These are phyloP conservation scores for Royoungia palumana DNA, from an alignment of 768 basidiomycete genomes.

Conservation along the genomic window DNA sequence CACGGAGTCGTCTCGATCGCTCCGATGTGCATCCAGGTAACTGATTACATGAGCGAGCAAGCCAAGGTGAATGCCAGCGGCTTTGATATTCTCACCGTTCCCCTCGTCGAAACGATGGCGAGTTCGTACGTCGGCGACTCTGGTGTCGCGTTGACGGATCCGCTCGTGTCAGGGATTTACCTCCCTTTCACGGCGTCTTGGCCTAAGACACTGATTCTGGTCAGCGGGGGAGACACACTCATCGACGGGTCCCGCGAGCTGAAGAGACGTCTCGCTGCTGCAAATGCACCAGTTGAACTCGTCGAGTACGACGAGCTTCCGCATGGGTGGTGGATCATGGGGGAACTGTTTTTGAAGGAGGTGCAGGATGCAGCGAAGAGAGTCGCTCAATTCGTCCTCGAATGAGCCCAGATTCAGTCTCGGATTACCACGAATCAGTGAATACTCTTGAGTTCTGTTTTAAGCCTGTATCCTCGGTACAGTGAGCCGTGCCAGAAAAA, in stretches of 20 bases:
- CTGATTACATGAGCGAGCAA: background rate
- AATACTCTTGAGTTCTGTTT: too few species aligned
- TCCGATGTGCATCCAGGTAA: slow-evolving; percentile 31
- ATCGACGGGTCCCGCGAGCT: slow-evolving; percentile 12
- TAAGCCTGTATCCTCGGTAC: too few species aligned
- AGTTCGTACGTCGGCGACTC: slow-evolving; percentile 14
- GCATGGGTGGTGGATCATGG: slow-evolving; percentile 24
- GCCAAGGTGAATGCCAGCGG: background rate
- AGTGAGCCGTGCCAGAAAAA: too few species aligned
- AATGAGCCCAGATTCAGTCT: background rate
- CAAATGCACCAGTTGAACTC: slow-evolving; percentile 14
- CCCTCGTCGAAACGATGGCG: fast-evolving
- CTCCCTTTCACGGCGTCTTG: slow-evolving; percentile 18
- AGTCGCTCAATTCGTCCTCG: slow-evolving; percentile 7
- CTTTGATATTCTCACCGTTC: background rate
- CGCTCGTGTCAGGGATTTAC: slow-evolving; percentile 15
- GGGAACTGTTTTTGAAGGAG: slow-evolving; percentile 11
- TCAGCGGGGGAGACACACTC: slow-evolving; percentile 16
- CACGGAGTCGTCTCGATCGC: slow-evolving; percentile 55
- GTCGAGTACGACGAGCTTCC: slow-evolving; percentile 24
- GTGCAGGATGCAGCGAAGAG: slow-evolving; percentile 11
- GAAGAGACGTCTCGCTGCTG: background rate
- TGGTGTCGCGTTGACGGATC: slow-evolving; percentile 5
- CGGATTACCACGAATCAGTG: too few species aligned
- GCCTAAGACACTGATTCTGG: slow-evolving; percentile 23